Percentiles rank a stretch among this genome's conserved stretches.
phyloP scores from a whole-genome alignment of 2,329 filamentous ascomycete genomes.

The Claviceps fusiformis region DNA sequence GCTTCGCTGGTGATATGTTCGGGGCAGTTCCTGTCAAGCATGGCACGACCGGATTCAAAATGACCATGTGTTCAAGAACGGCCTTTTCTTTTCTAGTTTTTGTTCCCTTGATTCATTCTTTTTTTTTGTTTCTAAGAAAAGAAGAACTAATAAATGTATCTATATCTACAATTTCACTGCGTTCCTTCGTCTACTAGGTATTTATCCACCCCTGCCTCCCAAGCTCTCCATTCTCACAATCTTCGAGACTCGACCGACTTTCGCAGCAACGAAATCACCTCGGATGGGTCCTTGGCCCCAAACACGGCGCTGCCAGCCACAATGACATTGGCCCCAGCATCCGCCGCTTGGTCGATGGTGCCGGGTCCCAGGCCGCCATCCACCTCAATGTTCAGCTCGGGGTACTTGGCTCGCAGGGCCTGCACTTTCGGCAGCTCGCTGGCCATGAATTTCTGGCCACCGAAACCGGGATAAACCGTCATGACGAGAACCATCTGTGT shows the following conservation, averaged over 20 bases:
- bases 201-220: not conserved
- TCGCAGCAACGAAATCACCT: slow-evolving; percentile 73
- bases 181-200: too few species aligned
- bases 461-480: slow-evolving; percentile 96
- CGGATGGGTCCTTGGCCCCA: slow-evolving; percentile 72
- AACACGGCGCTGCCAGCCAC: slow-evolving; percentile 95
- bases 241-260: slow-evolving; percentile 58
- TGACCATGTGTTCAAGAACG: too few species aligned
- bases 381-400: slow-evolving; percentile 91
- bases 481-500: slow-evolving; percentile 91
- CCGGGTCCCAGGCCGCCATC: slow-evolving; percentile 80
- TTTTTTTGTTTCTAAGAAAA: too few species aligned
- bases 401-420: slow-evolving; percentile 70
- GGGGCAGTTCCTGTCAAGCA: too few species aligned
- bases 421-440: slow-evolving; percentile 88
- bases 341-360: slow-evolving; percentile 87
- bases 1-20: too few species aligned
- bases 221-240: slow-evolving; percentile 16
- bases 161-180: too few species aligned
- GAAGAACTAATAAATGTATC: too few species aligned
- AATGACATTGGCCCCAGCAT: slow-evolving; percentile 94
- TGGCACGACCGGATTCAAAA: too few species aligned
- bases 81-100: too few species aligned
- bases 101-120: too few species aligned
- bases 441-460: slow-evolving; percentile 97